A percentile compares a stretch with the other conserved stretches of the same genome.
Evolutionary conservation across 163 green algal species (phyloP).

Genomic region (Chlorella variabilis): DNA sequence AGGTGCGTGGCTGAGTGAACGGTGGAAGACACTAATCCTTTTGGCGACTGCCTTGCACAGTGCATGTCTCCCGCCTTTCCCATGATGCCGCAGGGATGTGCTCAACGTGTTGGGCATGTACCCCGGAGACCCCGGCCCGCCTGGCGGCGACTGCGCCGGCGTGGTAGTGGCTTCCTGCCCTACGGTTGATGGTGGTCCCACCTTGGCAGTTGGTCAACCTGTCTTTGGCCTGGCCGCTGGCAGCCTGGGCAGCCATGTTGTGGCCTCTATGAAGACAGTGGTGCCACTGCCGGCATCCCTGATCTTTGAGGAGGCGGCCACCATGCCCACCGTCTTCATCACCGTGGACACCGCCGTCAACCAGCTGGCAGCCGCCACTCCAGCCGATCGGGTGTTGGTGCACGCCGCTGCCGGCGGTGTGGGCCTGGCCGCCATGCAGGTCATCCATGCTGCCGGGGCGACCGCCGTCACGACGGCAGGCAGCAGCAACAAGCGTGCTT

Average conservation of each 20-base stretch:
- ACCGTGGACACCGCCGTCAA: constrained; percentile 57
- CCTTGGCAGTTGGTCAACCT: constrained; percentile 28
- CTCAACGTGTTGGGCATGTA: constrained; percentile 82
- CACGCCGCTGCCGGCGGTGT: constrained; percentile 84
- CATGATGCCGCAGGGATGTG: constrained; percentile 65
- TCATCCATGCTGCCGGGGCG: constrained; percentile 49
- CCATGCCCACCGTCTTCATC: constrained; percentile 67
- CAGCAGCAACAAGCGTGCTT: constrained; percentile 72
- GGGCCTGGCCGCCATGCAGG: constrained; percentile 79
- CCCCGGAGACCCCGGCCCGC: constrained; percentile 84
- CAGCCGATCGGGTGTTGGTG: constrained; percentile 65
- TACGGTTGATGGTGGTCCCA: neutral
- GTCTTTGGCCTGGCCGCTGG: constrained; percentile 87
- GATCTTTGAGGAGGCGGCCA: constrained; percentile 53
- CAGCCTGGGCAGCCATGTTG: constrained; percentile 74
- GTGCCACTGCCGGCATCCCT: constrained; percentile 60
- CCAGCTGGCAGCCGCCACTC: constrained; percentile 25
- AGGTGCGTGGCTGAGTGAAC: constrained; percentile 21
- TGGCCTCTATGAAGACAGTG: constrained; percentile 53
- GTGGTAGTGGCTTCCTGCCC: constrained; percentile 51
- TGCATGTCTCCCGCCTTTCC: neutral
- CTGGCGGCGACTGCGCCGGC: constrained; percentile 84
- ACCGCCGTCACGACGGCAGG: constrained; percentile 76
- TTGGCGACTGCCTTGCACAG: no score
- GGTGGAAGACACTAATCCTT: no score